Base-by-base conservation (phyloP, 2,329 filamentous ascomycete species). In the Aureobasidium zeae region DNA sequence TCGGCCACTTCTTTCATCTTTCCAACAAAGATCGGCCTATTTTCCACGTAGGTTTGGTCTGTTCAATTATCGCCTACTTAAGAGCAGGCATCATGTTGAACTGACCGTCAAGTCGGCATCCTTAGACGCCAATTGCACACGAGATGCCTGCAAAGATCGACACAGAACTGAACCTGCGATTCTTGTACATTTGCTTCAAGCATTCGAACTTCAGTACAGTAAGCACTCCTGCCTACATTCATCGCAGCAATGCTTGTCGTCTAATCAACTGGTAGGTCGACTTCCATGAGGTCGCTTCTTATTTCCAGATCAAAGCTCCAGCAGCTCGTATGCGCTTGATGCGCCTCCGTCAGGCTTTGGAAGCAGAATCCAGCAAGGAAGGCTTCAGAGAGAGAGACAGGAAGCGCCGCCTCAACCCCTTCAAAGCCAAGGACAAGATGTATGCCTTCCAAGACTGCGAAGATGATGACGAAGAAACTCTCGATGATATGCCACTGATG, bases 91-190 rank as follows among this genome's bases (percentile, higher is more conserved):
- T 11, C 11, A 20, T 25, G 12, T 11, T n/a, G 15, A 17, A 24
- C 13, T 7, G 13, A 3, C 17, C 16, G 10, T 21, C 35, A 17
- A 28, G 17, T 28, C 19, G 11, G 5, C 9, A 20, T 19, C 29
- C n/a, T 12, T 26, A 21, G 11, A 24, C 17, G 17, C 13, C 11
- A 19, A n/a, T 19, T 9, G 20, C 19, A 20, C 20, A 19, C 37
- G 35, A 24, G n/a, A 51, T 51, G 49, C 49, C 49, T 24, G 46
- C 49, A 22, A 50, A 49, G 26, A 38, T 51, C 15, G 49, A 51
- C 24, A 46, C 47, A 16, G 38, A 37, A 28, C 28, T 41, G 16
- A 50, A 44, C 32, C 29, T 50, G n/a, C 49, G 48, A 10, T 51
- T 51, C 25, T 28, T 51, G 13, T 48, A 39, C 43, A 44, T 37